A percentile compares a stretch with the other conserved stretches of the same genome.
Conservation (phyloP, 331 rosid species). For the Quercus lobata region DNA sequence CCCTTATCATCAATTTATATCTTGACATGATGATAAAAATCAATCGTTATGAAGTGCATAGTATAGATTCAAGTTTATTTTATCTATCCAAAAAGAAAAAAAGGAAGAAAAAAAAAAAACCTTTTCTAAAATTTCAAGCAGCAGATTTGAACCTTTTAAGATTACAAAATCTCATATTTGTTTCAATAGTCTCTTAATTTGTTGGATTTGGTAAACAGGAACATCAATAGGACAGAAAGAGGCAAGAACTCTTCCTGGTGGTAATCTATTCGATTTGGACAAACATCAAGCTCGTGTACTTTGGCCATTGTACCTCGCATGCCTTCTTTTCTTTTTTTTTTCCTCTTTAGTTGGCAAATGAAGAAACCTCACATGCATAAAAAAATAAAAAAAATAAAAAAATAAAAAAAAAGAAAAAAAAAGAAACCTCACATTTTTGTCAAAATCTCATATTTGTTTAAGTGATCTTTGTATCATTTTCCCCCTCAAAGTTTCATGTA, state of each 20-base stretch:
- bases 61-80: too few species aligned
- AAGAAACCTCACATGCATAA: background rate
- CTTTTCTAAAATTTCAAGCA: background rate
- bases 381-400: too few species aligned
- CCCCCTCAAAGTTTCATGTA: too few species aligned
- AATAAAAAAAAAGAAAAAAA: fast-evolving
- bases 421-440: too few species aligned
- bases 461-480: too few species aligned
- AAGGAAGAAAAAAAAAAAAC: too few species aligned
- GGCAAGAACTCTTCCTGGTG: background rate
- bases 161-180: background rate
- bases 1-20: too few species aligned
- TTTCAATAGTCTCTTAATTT: background rate
- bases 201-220: background rate
- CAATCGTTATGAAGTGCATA: too few species aligned
- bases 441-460: too few species aligned
- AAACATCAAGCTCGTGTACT: background rate
- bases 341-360: background rate
- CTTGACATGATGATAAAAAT: too few species aligned
- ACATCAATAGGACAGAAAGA: background rate
- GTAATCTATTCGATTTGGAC: background rate
- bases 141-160: background rate
- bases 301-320: background rate
- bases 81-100: too few species aligned
- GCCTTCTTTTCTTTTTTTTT: background rate